phyloP scores from a whole-genome alignment of 139 green algal genomes.

The Asterochloris sp. region DNA sequence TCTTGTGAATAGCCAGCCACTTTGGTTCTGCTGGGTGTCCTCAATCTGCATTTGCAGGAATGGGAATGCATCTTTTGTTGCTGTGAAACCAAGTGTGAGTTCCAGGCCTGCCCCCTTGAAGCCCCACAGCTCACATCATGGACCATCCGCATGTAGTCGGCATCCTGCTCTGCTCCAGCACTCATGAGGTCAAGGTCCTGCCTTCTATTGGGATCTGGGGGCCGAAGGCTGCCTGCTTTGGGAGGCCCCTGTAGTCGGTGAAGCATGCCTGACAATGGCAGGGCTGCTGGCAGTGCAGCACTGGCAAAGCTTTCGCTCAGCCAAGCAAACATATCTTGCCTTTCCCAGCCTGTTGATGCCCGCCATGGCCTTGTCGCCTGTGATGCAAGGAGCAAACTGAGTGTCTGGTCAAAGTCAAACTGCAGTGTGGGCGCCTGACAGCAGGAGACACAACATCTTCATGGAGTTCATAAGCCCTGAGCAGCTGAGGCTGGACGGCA shows the following conservation, averaged over 20 bases:
- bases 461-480: conserved; percentile 86
- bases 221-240: conserved; percentile 32
- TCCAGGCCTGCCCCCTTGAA: neutral
- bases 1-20: conserved; percentile 49
- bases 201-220: conserved; percentile 38
- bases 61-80: neutral
- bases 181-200: conserved; percentile 31
- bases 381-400: too few species aligned
- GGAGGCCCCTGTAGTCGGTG: conserved; percentile 17
- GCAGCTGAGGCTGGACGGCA: conserved; percentile 80
- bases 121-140: conserved; percentile 32
- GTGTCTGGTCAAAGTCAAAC: too few species aligned
- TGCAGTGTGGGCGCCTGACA: too few species aligned
- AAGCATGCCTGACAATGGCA: too few species aligned
- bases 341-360: too few species aligned
- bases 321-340: too few species aligned
- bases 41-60: conserved; percentile 38
- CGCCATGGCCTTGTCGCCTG: too few species aligned
- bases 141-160: conserved; percentile 43
- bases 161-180: conserved; percentile 33
- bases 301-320: too few species aligned
- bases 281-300: too few species aligned
- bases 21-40: conserved; percentile 42
- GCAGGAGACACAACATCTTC: neutral
- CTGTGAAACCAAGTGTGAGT: neutral